A percentile compares a stretch with the other conserved stretches of the same genome.
Evolutionary conservation across 1,139 yeast species (phyloP).

Genomic region (Kodamaea alishanica): DNA sequence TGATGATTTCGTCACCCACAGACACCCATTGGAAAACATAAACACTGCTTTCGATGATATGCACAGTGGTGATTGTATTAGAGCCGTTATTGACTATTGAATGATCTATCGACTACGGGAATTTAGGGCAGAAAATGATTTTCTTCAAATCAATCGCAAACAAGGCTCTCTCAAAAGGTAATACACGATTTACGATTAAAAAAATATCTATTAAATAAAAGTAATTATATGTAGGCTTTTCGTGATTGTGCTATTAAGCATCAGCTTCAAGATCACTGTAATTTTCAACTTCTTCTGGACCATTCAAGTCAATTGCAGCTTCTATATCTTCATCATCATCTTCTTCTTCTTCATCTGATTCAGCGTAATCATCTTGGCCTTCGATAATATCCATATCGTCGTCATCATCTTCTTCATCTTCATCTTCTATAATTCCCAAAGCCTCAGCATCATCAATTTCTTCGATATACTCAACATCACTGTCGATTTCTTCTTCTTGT

Average conservation of each 20-base stretch:
- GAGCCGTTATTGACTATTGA: conserved; percentile 72
- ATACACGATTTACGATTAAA: background rate
- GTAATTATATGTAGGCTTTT: too few relatives aligned
- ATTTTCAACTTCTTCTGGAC: conserved; percentile 25
- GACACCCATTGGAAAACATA: conserved; percentile 71
- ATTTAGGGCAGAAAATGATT: conserved; percentile 1
- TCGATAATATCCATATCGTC: conserved; percentile 17
- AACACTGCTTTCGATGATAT: conserved; percentile 91
- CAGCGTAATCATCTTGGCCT: conserved; percentile 17
- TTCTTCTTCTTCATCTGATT: conserved; percentile 17
- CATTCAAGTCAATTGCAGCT: conserved; percentile 18
- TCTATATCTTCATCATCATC: conserved; percentile 17
- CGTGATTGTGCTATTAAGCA: conserved; percentile 7
- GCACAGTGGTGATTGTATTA: conserved; percentile 90
- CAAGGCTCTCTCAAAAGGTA: background rate
- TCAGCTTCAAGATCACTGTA: conserved; percentile 31
- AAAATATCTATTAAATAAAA: background rate
- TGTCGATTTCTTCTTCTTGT: conserved; percentile 29
- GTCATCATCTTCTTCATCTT: conserved; percentile 17
- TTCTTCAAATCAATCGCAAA: conserved; percentile 5
- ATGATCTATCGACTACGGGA: conserved; percentile 5
- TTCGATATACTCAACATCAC: conserved; percentile 41
- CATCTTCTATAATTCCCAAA: conserved; percentile 23
- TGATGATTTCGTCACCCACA: conserved; percentile 92
- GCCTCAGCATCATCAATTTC: conserved; percentile 38